These are phyloP conservation scores for Phytophthora pini DNA, from an alignment of 352 stramenopile genomes.

Conservation along the genomic window DNA sequence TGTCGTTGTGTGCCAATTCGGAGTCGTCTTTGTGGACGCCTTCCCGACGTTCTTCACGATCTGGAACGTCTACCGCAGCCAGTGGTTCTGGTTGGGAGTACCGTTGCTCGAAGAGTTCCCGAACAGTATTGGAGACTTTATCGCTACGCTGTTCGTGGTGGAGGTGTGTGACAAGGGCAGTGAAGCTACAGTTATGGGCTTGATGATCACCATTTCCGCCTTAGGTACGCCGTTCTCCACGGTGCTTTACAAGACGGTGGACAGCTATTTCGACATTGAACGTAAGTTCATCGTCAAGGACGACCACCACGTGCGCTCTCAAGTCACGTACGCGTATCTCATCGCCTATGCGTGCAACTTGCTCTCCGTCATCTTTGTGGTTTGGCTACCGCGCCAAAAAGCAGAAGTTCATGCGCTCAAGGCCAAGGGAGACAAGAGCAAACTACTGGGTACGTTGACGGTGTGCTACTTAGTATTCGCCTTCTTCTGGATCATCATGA, in stretches of 20 bases:
- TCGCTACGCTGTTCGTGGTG: constrained; percentile 57
- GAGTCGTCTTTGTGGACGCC: constrained; percentile 53
- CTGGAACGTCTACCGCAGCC: constrained; percentile 71
- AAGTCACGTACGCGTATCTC: constrained; percentile 61
- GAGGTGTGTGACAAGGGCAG: constrained; percentile 57
- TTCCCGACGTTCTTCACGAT: constrained; percentile 66
- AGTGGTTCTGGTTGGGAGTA: constrained; percentile 73
- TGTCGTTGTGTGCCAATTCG: constrained; percentile 47
- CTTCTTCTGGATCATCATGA: constrained; percentile 66
- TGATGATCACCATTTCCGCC: constrained; percentile 52
- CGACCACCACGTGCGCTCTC: constrained; percentile 44
- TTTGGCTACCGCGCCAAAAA: constrained; percentile 62
- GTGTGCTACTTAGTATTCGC: constrained; percentile 50
- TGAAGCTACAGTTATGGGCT: constrained; percentile 55
- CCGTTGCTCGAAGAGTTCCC: constrained; percentile 61
- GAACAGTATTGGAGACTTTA: constrained; percentile 52
- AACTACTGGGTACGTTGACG: constrained; percentile 44
- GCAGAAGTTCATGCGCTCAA: constrained; percentile 52
- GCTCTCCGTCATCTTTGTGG: constrained; percentile 51
- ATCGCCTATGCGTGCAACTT: constrained; percentile 69
- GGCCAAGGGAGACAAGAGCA: constrained; percentile 46
- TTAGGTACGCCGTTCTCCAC: constrained; percentile 59
- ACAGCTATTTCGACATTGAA: constrained; percentile 63
- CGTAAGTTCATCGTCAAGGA: constrained; percentile 53
- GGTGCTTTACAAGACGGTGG: constrained; percentile 63